A percentile compares a stretch with the other conserved stretches of the same genome.
These are phyloP conservation scores for Candida parachauliodes DNA, from an alignment of 805 yeast species.

Conservation along the genomic window DNA sequence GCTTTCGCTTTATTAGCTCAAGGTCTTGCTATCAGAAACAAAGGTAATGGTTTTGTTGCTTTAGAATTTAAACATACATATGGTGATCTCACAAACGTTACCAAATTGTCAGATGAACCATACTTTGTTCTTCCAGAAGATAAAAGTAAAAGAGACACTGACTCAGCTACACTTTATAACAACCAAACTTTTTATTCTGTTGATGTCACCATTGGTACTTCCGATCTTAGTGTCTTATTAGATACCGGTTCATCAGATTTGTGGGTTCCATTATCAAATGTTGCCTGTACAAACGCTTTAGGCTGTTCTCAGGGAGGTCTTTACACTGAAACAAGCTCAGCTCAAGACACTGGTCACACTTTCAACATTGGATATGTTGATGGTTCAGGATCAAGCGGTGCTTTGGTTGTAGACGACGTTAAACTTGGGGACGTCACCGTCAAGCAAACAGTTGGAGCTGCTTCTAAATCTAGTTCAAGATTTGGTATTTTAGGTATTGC, in stretches of 20 bases:
- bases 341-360: constrained; percentile 7
- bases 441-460: constrained; percentile 18
- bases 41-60: constrained; percentile 5
- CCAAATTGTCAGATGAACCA: constrained; percentile 3
- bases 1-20: constrained; percentile 8
- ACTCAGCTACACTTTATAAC: neutral
- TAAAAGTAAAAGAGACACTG: constrained; percentile 4
- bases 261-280: constrained; percentile 27
- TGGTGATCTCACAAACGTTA: neutral
- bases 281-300: constrained; percentile 4
- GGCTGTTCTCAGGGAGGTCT: neutral
- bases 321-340: constrained; percentile 6
- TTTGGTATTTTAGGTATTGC: constrained; percentile 21
- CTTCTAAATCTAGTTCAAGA: constrained; percentile 9
- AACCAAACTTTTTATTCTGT: constrained; percentile 11
- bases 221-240: constrained; percentile 27
- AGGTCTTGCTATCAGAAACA: constrained; percentile 7
- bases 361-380: constrained; percentile 12
- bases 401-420: constrained; percentile 15
- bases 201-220: constrained; percentile 23
- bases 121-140: neutral
- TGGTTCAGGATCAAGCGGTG: constrained; percentile 12
- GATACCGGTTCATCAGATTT: constrained; percentile 43
- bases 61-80: constrained; percentile 7
- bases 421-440: constrained; percentile 11